Base-by-base conservation (phyloP, 805 yeast genomes). In the Lipomyces yamanashiensis region DNA sequence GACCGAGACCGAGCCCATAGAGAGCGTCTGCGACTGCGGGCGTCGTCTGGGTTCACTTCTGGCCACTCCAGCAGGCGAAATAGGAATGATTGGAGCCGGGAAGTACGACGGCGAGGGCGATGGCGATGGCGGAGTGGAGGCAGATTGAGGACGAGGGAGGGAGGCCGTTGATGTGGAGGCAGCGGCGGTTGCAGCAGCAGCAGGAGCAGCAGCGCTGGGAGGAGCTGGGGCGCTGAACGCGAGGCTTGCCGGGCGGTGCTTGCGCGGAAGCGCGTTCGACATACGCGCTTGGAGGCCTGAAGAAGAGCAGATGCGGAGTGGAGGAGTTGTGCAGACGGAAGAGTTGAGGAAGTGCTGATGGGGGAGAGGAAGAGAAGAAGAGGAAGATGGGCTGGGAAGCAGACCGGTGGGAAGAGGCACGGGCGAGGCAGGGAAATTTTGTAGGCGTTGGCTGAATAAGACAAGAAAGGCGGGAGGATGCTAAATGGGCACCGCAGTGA, bases 241-340 rank as follows among this genome's bases (percentile, higher is more conserved):
- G 21, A 65, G 63, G 49, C 45, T 51, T 37, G 61, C 57, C 39
- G 67, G 64, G 34, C 66, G 57, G 45, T 45, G 58, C 55, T 59
- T 62, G 58, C 68, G 64, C 68, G 79, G 86, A 33, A 45, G 43
- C 41, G 61, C 51, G 56, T 50, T 47, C 15, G 59, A 19, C 59
- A 47, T 47, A 47, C 53, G 45, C 58, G 43, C 34, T 15, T 12
- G 7, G 40, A 8, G 34, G 15, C 3, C 23, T 36, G 12, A 19
- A 19, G 52, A 48, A 7, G 43, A 21, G 41, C 43, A 33, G 55
- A 37, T 44, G 53, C 23, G 53, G 40, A 33, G 8, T 39, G 19
- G 40, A 9, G 37, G 7, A 41, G 39, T 36, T 19, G 28, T 37
- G 54, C 28, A 15, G 54, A n/a, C 19, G 34, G n/a, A 54, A 40